A percentile compares a stretch with the other conserved stretches of the same genome.
Evolutionary conservation across 2,329 filamentous ascomycete genomes (phyloP).

Genomic region (Coniochaeta ligniaria): DNA sequence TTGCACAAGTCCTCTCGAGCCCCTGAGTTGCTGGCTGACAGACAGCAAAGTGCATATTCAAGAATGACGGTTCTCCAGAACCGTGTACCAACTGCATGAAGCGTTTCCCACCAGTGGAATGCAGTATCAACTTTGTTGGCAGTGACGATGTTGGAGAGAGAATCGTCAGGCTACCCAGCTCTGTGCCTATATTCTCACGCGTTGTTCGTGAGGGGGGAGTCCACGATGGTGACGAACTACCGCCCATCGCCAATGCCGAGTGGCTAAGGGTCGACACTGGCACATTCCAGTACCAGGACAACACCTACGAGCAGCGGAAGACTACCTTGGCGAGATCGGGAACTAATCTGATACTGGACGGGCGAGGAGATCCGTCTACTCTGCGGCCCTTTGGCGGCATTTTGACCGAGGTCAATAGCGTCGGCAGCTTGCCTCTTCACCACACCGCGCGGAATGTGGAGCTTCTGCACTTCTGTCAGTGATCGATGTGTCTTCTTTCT

Average conservation of each 20-base stretch:
- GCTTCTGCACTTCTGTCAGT: slow-evolving; percentile 1
- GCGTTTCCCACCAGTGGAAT: slow-evolving; percentile 1
- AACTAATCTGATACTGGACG: background rate
- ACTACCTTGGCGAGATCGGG: background rate
- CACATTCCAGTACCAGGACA: background rate
- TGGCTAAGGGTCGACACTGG: background rate
- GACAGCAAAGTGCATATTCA: background rate
- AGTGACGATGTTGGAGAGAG: background rate
- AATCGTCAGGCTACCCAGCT: background rate
- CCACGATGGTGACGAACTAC: background rate
- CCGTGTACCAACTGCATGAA: background rate
- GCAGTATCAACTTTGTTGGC: background rate
- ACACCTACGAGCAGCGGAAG: background rate
- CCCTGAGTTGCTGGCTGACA: background rate
- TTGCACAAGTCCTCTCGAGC: no score
- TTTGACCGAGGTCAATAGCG: background rate
- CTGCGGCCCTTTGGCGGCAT: background rate
- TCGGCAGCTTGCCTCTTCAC: background rate
- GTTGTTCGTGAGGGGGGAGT: background rate
- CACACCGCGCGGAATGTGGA: background rate
- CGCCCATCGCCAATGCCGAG: background rate
- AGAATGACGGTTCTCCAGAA: background rate
- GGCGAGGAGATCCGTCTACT: background rate
- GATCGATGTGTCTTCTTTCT: background rate
- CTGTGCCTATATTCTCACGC: background rate